Evolutionary conservation across 2,329 filamentous ascomycete species (phyloP).

Genomic region (Albifimbria verrucaria): DNA sequence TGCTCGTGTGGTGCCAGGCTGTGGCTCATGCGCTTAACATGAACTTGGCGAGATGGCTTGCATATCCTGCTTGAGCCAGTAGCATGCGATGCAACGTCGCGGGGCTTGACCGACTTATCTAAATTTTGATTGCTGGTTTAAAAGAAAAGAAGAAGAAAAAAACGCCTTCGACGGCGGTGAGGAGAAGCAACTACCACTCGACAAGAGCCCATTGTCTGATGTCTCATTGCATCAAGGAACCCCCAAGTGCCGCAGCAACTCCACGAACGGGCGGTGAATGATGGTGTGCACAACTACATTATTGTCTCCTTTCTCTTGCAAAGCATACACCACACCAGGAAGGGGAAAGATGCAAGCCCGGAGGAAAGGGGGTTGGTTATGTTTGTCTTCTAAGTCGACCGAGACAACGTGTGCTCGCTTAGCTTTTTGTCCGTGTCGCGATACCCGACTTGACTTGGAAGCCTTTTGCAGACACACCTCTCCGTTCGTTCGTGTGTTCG

Average conservation of each 20-base stretch:
- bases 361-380: too few relatives aligned
- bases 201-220: too few relatives aligned
- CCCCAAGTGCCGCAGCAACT: too few relatives aligned
- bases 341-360: too few relatives aligned
- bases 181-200: too few relatives aligned
- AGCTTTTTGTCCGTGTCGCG: too few relatives aligned
- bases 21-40: neutral
- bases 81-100: neutral
- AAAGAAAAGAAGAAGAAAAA: constrained; percentile 7
- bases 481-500: too few relatives aligned
- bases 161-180: neutral
- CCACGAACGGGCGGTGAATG: neutral
- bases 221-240: too few relatives aligned
- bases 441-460: too few relatives aligned
- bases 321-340: neutral
- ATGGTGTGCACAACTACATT: neutral
- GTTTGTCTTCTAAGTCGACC: too few relatives aligned
- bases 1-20: neutral
- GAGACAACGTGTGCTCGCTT: too few relatives aligned
- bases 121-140: neutral
- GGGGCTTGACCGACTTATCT: neutral
- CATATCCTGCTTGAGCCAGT: neutral
- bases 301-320: neutral
- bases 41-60: neutral
- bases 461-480: too few relatives aligned